phyloP scores from a whole-genome alignment of 2,329 filamentous ascomycete genomes.

The Calonectria hongkongensis region DNA sequence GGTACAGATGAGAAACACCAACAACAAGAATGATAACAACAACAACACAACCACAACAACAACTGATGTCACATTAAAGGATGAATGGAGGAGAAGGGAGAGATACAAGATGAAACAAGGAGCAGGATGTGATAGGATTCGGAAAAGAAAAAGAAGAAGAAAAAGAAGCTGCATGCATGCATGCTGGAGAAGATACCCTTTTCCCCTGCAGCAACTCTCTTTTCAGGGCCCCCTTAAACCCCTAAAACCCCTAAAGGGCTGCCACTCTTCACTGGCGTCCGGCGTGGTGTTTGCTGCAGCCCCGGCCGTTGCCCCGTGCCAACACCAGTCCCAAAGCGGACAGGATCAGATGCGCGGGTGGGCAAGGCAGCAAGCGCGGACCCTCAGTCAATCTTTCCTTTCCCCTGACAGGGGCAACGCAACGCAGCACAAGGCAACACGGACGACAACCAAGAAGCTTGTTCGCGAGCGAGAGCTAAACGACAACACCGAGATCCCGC shows the following conservation, averaged over 20 bases:
- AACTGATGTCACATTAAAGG: too few relatives aligned
- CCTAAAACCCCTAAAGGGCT: not conserved
- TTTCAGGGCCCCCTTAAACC: constrained; percentile 10
- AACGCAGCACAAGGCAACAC: constrained; percentile 26
- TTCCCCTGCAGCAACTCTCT: constrained; percentile 14
- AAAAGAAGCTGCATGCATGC: not conserved
- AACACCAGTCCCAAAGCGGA: constrained; percentile 20
- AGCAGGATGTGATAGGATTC: too few relatives aligned
- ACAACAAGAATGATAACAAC: too few relatives aligned
- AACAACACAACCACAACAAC: too few relatives aligned
- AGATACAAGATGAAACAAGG: too few relatives aligned
- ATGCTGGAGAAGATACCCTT: not conserved
- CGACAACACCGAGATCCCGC: constrained; percentile 10
- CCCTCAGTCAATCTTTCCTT: constrained; percentile 46
- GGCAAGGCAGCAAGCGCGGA: constrained; percentile 37
- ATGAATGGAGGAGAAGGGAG: too few relatives aligned
- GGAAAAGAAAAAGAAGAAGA: not conserved
- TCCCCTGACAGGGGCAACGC: constrained; percentile 53
- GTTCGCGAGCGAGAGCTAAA: not conserved
- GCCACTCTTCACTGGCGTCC: not conserved
- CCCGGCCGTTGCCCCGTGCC: constrained; percentile 35
- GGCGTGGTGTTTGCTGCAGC: constrained; percentile 26
- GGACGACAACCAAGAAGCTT: constrained; percentile 18
- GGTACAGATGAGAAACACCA: too few relatives aligned
- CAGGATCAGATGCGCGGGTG: constrained; percentile 31